Percentiles rank a stretch among this genome's conserved stretches.
Evolutionary conservation across 2,329 filamentous ascomycete species (phyloP).

Genomic region (Gliomastix tumulicola): DNA sequence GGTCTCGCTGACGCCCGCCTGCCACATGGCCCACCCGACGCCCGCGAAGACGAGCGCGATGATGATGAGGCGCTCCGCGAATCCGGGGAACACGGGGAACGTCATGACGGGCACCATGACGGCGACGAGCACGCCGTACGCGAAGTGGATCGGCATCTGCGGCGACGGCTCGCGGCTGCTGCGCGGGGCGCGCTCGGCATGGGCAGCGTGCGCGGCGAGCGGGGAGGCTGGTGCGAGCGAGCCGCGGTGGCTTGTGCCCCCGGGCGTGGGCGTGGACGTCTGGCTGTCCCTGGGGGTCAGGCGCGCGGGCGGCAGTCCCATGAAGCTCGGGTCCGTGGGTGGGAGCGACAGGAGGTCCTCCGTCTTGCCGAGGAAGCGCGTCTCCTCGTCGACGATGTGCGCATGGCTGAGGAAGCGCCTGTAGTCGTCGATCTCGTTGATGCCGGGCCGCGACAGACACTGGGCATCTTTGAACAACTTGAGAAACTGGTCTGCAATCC

Average conservation of each 20-base stretch:
- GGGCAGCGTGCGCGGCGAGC: neutral
- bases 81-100: conserved; percentile 49
- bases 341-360: conserved; percentile 46
- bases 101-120: conserved; percentile 51
- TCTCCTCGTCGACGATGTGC: conserved; percentile 52
- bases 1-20: too few species aligned
- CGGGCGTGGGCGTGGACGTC: neutral
- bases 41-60: conserved; percentile 44
- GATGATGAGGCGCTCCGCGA: conserved; percentile 50
- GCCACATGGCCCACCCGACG: too few species aligned
- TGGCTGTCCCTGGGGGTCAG: neutral
- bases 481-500: conserved; percentile 45
- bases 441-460: conserved; percentile 37
- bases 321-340: too few species aligned
- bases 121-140: conserved; percentile 13
- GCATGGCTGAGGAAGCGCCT: conserved; percentile 46
- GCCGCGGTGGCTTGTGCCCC: neutral
- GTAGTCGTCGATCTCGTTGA: conserved; percentile 38
- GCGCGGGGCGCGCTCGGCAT: too few species aligned
- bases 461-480: conserved; percentile 49
- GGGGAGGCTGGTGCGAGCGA: conserved; percentile 9
- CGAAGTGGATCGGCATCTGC: conserved; percentile 3
- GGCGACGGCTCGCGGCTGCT: neutral
- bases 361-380: conserved; percentile 47
- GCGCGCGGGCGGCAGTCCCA: conserved; percentile 4